A percentile compares a stretch with the other conserved stretches of the same genome.
These are phyloP conservation scores for Trametes gibbosa DNA, from an alignment of 768 basidiomycete genomes.

Conservation along the genomic window DNA sequence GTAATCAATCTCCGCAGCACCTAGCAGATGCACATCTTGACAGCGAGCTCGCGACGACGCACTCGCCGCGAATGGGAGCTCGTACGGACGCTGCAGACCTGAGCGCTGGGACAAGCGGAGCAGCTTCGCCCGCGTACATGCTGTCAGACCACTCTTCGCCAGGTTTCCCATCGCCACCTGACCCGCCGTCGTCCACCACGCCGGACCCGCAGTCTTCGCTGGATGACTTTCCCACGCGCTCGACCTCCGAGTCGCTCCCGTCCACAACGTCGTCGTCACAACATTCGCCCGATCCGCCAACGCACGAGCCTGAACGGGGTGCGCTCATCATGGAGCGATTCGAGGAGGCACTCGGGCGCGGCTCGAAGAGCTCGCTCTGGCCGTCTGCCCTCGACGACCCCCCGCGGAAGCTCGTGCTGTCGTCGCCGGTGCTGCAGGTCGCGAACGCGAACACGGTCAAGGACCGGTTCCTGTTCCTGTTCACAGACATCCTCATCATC, in stretches of 20 bases:
- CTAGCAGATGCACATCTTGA: background rate
- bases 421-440: slow-evolving; percentile 88
- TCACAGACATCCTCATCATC: slow-evolving; percentile 91
- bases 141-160: slow-evolving; percentile 20
- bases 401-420: slow-evolving; percentile 80
- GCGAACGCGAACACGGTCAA: slow-evolving; percentile 93
- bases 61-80: slow-evolving; percentile 1
- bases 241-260: slow-evolving; percentile 72
- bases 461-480: slow-evolving; percentile 95
- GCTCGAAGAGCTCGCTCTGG: slow-evolving; percentile 54
- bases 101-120: slow-evolving; percentile 15
- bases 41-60: background rate
- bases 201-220: slow-evolving; percentile 78
- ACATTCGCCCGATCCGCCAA: slow-evolving; percentile 47
- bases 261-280: slow-evolving; percentile 59
- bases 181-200: slow-evolving; percentile 61
- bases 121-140: slow-evolving; percentile 18
- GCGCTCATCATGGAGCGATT: slow-evolving; percentile 62
- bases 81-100: slow-evolving; percentile 11
- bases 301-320: slow-evolving; percentile 41
- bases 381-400: slow-evolving; percentile 76
- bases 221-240: slow-evolving; percentile 65
- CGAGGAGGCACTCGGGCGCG: slow-evolving; percentile 66
- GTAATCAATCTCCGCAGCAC: background rate
- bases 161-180: slow-evolving; percentile 39